Conservation (phyloP, 305 asterid genomes). For the Plantago lanceolata region DNA sequence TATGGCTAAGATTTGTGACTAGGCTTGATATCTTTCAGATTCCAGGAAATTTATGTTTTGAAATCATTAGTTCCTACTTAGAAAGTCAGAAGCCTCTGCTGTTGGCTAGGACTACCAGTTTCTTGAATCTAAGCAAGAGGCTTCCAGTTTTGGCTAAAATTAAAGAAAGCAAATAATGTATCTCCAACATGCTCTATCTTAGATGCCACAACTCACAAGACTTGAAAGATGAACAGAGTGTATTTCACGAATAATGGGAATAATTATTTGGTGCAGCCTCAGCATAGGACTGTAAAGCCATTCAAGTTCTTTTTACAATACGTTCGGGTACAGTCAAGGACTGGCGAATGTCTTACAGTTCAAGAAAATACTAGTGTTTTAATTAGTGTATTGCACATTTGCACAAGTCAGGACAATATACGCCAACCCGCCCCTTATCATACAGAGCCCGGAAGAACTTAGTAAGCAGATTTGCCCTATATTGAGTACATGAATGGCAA, state of each 20-base stretch:
- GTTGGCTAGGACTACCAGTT: background rate
- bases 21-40: constrained; percentile 38
- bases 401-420: background rate
- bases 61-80: constrained; percentile 31
- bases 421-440: background rate
- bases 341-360: background rate
- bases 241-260: background rate
- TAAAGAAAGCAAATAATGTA: background rate
- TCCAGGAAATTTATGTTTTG: constrained; percentile 34
- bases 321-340: background rate
- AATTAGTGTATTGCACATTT: background rate
- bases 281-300: constrained; percentile 1
- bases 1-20: constrained; percentile 38
- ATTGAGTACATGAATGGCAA: background rate
- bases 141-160: background rate
- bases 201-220: background rate
- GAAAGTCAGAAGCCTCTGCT: constrained; percentile 19
- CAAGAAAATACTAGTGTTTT: background rate
- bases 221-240: background rate
- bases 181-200: background rate
- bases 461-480: background rate
- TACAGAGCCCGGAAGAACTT: background rate
- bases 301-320: background rate
- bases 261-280: background rate
- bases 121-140: constrained; percentile 27